phyloP scores from a whole-genome alignment of 1,284 basidiomycete genomes.

The Ganoderma boninense region DNA sequence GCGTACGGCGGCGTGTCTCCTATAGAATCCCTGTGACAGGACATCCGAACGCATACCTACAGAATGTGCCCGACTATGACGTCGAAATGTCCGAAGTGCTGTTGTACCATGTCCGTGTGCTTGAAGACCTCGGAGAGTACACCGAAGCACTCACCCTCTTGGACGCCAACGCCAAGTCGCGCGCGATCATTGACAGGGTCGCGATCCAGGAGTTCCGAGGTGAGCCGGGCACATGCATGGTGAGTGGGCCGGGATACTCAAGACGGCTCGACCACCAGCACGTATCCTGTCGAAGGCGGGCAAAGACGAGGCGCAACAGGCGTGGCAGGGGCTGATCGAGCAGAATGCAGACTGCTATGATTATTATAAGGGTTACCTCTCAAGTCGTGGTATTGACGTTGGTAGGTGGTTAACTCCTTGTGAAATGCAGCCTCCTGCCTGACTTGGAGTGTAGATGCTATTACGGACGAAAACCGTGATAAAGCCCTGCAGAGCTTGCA shows the following conservation, averaged over 20 bases:
- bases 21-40: neutral
- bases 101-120: conserved; percentile 83
- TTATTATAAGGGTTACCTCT: conserved; percentile 83
- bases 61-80: conserved; percentile 82
- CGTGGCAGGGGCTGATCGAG: conserved; percentile 84
- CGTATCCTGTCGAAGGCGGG: conserved; percentile 75
- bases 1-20: conserved; percentile 24
- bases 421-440: neutral
- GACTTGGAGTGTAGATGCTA: conserved; percentile 43
- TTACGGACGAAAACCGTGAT: conserved; percentile 58
- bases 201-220: conserved; percentile 80
- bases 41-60: neutral
- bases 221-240: conserved; percentile 38
- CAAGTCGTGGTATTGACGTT: conserved; percentile 70
- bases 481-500: conserved; percentile 67
- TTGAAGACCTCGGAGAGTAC: conserved; percentile 80
- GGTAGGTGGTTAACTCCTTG: conserved; percentile 49
- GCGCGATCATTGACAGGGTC: conserved; percentile 75
- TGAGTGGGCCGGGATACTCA: conserved; percentile 28
- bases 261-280: conserved; percentile 50
- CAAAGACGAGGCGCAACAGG: conserved; percentile 75
- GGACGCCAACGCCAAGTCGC: conserved; percentile 70
- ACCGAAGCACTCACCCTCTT: conserved; percentile 71
- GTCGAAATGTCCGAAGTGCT: conserved; percentile 88
- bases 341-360: conserved; percentile 88